Evolutionary conservation across 805 yeast species (phyloP), one percentile per base, ranked within the genome.

Genomic region (Pichia gijzeniarum): DNA sequence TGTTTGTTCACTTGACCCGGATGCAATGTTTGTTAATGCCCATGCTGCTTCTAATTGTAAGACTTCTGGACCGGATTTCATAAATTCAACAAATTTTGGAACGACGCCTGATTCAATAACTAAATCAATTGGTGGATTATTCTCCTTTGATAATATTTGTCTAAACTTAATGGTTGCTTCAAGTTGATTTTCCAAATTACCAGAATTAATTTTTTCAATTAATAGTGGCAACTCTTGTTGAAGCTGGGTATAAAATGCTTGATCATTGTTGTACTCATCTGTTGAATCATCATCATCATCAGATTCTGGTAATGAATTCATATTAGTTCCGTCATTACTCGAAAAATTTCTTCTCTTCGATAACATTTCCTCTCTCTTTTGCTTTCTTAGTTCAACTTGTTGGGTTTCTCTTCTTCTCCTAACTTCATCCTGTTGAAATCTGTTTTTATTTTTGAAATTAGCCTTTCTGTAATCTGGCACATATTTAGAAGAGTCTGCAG

Each of bases 11-110:
- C 95, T 79, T 42, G 83, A 72, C 52, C 99, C 99, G 4, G 96
- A 87, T 19, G 98, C 98, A 64, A 93, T 91, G 64, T 93, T 93
- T 41, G 99, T 93, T 56, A 93, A 76, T n/a, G 98, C 98, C 99
- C 99, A 93, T 8, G 99, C 97, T 12, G 98, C 96, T 71, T 93
- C 99, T 58, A 93, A 78, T 69, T 91, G 98, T 57, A 93, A 74
- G 74, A 85, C 79, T 58, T 86, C 89, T 3, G 90, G 86, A 54
- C 86, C 89, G 44, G 77, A 72, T 48, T 72, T 70, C 89, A 93
- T 84, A 57, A 90, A 88, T 56, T 77, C 81, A 45, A 93, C 96
- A 63, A 93, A 77, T 44, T 82, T 81, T 48, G 97, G 95, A 44
- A 93, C 93, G 30, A 91, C 96, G 38, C 98, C 98, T 44, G 90